Base-by-base conservation (phyloP, 2,329 filamentous ascomycete genomes). In the Penicillium sp. region DNA sequence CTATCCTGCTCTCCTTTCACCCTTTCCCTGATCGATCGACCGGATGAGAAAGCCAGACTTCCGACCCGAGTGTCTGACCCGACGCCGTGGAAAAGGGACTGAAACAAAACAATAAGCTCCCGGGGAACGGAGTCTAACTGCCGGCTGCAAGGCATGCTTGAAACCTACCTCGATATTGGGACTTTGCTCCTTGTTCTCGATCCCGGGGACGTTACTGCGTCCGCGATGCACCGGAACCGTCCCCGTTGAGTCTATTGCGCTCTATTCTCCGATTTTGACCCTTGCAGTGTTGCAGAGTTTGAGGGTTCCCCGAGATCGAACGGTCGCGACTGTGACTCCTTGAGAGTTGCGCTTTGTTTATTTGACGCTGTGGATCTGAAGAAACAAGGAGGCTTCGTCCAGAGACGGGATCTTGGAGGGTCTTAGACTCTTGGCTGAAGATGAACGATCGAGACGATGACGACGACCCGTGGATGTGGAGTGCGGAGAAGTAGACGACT, bases 91-190 rank as follows among this genome's bases (percentile, higher is more conserved):
- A 39, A 18, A 38, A 17, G 17, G 31, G 25, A 34, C 32, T 43
- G 38, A 52, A 50, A 51, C 48, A 25, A 32, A 35, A 8, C 39
- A 26, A 12, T 28, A 25, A 38, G 31, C 25, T 42, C 35, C 37
- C 35, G 14, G 32, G 23, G 39, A 43, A 32, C 35, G 30, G 13
- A 25, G 17, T 39, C 40, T 25, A 13, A 17, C 44, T 50, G 44
- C 48, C 45, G 34, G 9, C 47, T 50, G 51, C 49, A 54, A 54
- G 51, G 51, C 49, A 51, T 47, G 28, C 23, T 35, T 54, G 49
- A 54, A 47, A 54, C 51, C 45, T 45, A 42, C 43, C 44, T 52
- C 11, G n/a, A 39, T 43, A 46, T 44, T 50, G 45, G 50, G 39
- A 30, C 42, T 31, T 35, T 28, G 23, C 13, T 34, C 32, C 25